Percentiles rank a stretch among this genome's conserved stretches.
phyloP scores from a whole-genome alignment of 2,329 filamentous ascomycete species.

The Cercospora nicotianae region DNA sequence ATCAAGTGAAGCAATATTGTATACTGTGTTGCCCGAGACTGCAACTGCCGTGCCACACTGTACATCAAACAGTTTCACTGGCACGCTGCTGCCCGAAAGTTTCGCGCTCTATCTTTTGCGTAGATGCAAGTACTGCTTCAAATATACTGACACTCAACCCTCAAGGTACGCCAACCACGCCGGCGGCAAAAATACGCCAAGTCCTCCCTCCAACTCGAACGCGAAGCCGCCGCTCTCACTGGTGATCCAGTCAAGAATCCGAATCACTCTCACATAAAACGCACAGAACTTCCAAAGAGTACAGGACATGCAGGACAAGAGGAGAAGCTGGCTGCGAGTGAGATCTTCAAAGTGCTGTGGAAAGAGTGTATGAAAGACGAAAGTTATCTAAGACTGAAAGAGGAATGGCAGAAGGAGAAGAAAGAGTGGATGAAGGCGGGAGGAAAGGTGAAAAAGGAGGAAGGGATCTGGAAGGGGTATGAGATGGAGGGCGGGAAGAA shows the following conservation, averaged over 20 bases:
- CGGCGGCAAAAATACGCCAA: conserved; percentile 58
- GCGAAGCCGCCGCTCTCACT: conserved; percentile 24
- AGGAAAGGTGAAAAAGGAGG: conserved; percentile 19
- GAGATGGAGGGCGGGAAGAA: background rate
- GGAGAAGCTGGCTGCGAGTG: conserved; percentile 54
- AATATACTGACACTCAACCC: background rate
- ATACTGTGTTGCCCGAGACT: too few species aligned
- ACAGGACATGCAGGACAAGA: conserved; percentile 47
- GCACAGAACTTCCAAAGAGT: conserved; percentile 47
- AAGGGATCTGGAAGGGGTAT: conserved; percentile 13
- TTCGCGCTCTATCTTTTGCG: too few species aligned
- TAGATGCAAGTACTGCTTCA: too few species aligned
- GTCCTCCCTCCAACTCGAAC: conserved; percentile 36
- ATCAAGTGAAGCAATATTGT: too few species aligned
- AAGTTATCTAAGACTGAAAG: conserved; percentile 49
- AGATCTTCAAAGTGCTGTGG: conserved; percentile 54
- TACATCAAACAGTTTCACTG: too few species aligned
- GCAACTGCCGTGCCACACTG: too few species aligned
- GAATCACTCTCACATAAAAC: conserved; percentile 9
- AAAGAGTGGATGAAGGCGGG: conserved; percentile 41
- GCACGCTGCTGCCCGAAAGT: too few species aligned
- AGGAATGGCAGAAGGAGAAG: conserved; percentile 51
- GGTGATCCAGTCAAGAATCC: conserved; percentile 18
- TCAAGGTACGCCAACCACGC: conserved; percentile 28
- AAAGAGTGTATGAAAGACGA: conserved; percentile 48